phyloP scores from a whole-genome alignment of 2,329 filamentous ascomycete species.

The Penicillium janthinellum region DNA sequence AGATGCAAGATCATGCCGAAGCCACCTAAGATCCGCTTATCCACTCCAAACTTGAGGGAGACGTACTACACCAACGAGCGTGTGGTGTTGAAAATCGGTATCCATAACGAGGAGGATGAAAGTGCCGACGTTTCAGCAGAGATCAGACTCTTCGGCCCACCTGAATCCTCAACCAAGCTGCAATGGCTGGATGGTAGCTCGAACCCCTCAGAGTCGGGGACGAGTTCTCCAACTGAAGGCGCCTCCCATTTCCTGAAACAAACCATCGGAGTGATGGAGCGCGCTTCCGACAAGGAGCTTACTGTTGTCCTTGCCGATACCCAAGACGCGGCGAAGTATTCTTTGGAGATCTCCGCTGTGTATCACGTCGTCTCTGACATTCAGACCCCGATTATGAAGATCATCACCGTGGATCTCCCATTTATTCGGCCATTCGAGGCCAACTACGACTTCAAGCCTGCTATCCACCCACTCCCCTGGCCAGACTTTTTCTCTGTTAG shows the following conservation, averaged over 20 bases:
- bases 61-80: slow-evolving; percentile 86
- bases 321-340: slow-evolving; percentile 59
- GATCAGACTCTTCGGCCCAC: slow-evolving; percentile 64
- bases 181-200: slow-evolving; percentile 48
- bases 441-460: slow-evolving; percentile 82
- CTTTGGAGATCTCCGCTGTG: slow-evolving; percentile 70
- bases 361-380: slow-evolving; percentile 81
- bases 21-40: slow-evolving; percentile 86
- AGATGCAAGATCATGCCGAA: slow-evolving; percentile 77
- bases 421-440: slow-evolving; percentile 87
- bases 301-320: slow-evolving; percentile 55
- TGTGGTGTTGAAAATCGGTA: slow-evolving; percentile 67
- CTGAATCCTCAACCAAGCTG: slow-evolving; percentile 49
- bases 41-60: slow-evolving; percentile 60
- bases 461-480: slow-evolving; percentile 77
- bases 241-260: slow-evolving; percentile 36
- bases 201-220: slow-evolving; percentile 21
- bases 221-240: slow-evolving; percentile 32
- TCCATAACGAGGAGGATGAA: slow-evolving; percentile 82
- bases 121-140: slow-evolving; percentile 72
- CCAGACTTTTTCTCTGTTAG: slow-evolving; percentile 78
- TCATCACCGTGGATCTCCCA: slow-evolving; percentile 66
- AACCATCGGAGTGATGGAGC: slow-evolving; percentile 38
- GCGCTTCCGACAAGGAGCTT: slow-evolving; percentile 34
- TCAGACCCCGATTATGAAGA: slow-evolving; percentile 78